Conservation (phyloP, 495 filamentous ascomycete species). For the Talaromyces ruber region DNA sequence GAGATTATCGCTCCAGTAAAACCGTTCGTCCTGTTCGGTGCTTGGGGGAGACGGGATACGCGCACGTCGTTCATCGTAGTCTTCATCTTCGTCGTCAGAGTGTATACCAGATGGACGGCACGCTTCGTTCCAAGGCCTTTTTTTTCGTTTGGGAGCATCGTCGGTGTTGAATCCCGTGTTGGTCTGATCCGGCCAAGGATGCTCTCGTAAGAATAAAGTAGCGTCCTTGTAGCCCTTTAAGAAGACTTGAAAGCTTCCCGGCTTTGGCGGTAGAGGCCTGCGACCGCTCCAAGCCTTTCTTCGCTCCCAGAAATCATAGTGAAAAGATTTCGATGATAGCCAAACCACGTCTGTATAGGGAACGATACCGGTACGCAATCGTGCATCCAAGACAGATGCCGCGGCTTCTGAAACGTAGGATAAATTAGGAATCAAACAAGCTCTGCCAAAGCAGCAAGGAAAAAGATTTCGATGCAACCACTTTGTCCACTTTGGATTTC, state of each 20-base stretch:
- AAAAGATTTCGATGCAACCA: constrained; percentile 93
- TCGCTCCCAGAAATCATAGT: constrained; percentile 95
- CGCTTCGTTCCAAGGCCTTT: constrained; percentile 71
- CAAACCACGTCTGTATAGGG: constrained; percentile 94
- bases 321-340: constrained; percentile 92
- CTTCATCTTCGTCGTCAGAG: constrained; percentile 67
- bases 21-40: constrained; percentile 44
- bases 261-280: constrained; percentile 83
- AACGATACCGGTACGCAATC: constrained; percentile 83
- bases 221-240: constrained; percentile 95
- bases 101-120: constrained; percentile 66
- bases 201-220: constrained; percentile 86
- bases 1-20: constrained; percentile 80
- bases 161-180: constrained; percentile 67
- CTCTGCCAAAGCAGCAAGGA: constrained; percentile 92
- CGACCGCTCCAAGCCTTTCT: constrained; percentile 78
- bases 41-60: constrained; percentile 34
- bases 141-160: constrained; percentile 61
- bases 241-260: constrained; percentile 95
- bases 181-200: constrained; percentile 96
- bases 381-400: constrained; percentile 87
- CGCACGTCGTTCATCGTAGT: constrained; percentile 37
- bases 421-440: constrained; percentile 96
- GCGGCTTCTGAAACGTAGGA: constrained; percentile 98
- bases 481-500: constrained; percentile 93